A percentile compares a stretch with the other conserved stretches of the same genome.
Evolutionary conservation across 176 grass and related monocot species (phyloP).

Genomic region (sorghum (Sorghum bicolor)): Sorghum_bicolor_NCBIv3 NC_012879.2:44008501-44009000

Average conservation of each 20-base stretch:
- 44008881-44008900: slow-evolving; percentile 68
- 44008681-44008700: slow-evolving; percentile 74
- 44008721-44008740: slow-evolving; percentile 68
- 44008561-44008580: neutral
- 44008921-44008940: slow-evolving; percentile 88
- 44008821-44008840: neutral
- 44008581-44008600: neutral
- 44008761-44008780: neutral
- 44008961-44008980: slow-evolving; percentile 88
- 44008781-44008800: slow-evolving; percentile 5
- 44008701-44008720: slow-evolving; percentile 96
- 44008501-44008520: neutral
- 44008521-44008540: neutral
- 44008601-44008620: neutral
- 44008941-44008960: slow-evolving; percentile 78
- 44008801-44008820: slow-evolving; percentile 20
- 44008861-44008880: slow-evolving; percentile 3
- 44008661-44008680: slow-evolving; percentile 69
- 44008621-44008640: neutral
- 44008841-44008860: neutral
- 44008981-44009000: slow-evolving; percentile 67
- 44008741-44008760: neutral
- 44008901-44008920: slow-evolving; percentile 80
- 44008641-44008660: slow-evolving; percentile 31
- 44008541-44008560: neutral